Evolutionary conservation across 116 monocot species (phyloP).

Genomic region (Cymodocea nodosa): DNA sequence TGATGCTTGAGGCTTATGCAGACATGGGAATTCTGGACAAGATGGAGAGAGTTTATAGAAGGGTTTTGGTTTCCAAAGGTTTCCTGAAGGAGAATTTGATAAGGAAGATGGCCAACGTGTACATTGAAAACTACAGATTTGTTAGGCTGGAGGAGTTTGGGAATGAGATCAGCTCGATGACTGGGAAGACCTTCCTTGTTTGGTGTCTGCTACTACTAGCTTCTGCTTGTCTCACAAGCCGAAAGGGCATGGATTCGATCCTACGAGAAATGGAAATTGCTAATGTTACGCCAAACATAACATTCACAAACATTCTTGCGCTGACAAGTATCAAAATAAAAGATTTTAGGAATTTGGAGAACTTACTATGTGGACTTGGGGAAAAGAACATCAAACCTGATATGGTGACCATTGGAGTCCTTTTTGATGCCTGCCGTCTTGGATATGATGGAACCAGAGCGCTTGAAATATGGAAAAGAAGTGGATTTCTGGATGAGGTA

Average conservation of each 20-base stretch:
- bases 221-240: slow-evolving; percentile 46
- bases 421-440: slow-evolving; percentile 54
- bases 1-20: slow-evolving; percentile 68
- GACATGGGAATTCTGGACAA: slow-evolving; percentile 52
- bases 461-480: slow-evolving; percentile 46
- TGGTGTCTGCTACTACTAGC: slow-evolving; percentile 64
- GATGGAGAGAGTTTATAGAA: slow-evolving; percentile 35
- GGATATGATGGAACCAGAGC: slow-evolving; percentile 44
- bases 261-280: slow-evolving; percentile 40
- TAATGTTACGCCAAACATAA: slow-evolving; percentile 24
- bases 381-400: slow-evolving; percentile 40
- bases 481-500: slow-evolving; percentile 32
- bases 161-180: slow-evolving; percentile 34
- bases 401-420: slow-evolving; percentile 48
- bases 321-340: slow-evolving; percentile 49
- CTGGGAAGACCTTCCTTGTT: slow-evolving; percentile 40
- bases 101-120: slow-evolving; percentile 50
- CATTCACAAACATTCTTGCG: slow-evolving; percentile 49
- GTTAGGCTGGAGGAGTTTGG: slow-evolving; percentile 55
- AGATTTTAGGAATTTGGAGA: slow-evolving; percentile 45
- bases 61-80: slow-evolving; percentile 20
- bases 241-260: slow-evolving; percentile 50
- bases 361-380: slow-evolving; percentile 18
- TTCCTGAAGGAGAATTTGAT: slow-evolving; percentile 48
- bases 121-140: slow-evolving; percentile 51